Evolutionary conservation across 148 eudicot genomes (phyloP), one percentile per base, ranked within the genome.

Genomic region (Fagopyrum homotropicum): DNA sequence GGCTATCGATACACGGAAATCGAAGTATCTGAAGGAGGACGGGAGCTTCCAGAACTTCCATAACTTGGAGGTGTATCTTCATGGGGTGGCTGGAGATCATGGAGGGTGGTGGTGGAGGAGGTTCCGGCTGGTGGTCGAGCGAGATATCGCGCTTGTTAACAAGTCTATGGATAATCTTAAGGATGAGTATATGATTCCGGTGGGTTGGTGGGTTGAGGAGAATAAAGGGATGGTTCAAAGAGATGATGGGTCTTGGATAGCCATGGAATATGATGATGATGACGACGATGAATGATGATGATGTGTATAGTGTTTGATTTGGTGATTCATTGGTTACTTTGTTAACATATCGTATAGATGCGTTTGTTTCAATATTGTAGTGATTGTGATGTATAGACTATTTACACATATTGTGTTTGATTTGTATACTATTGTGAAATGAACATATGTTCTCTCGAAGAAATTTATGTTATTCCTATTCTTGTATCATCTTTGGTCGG

Each of bases 161-260:
- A 93, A 93, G 77, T 4, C 0, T 19, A 7, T 44, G 73, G 90
- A 85, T 80, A 76, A 22, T 17, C 73, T 93, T 78, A 87, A 86
- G 74, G 90, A 88, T 72, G 92, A 90, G 48, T 86, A 86, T 64
- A 52, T 78, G 6, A 76, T 90, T 10, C 98, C 96, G 0, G 77
- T 14, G 11, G 15, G 73, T 1, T 93, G 98, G 98, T 77, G 93
- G 87, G 75, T 76, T 22, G 77, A 71, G 68, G 86, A 86, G 82
- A 79, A 88, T 54, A 89, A 87, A 75, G 91, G 98, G 9, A 91
- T 91, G 98, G 96, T 88, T 85, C 96, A 92, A 51, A 81, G 73
- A 49, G 71, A 19, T 0, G 86, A 92, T 82, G 95, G 96, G 5
- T 81, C 90, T 22, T 92, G 97, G 97, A 72, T 55, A 54, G 76